phyloP scores from a whole-genome alignment of 1,284 basidiomycete genomes.

The Sparassis latifolia region DNA sequence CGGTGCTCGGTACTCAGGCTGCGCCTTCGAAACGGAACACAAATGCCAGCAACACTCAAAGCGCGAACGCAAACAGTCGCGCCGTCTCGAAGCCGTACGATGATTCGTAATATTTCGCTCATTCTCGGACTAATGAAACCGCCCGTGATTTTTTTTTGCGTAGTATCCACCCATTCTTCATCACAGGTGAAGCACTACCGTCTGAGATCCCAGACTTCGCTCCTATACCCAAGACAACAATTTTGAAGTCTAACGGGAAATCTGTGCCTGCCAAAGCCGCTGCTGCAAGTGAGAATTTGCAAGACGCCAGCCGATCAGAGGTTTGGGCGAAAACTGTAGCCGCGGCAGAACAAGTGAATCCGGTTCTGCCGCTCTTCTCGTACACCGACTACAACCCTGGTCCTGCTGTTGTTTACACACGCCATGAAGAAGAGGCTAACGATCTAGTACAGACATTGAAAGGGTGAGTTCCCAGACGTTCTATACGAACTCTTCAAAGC shows the following conservation, averaged over 20 bases:
- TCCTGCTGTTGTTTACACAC: slow-evolving; percentile 35
- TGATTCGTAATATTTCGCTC: neutral
- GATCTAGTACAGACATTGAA: slow-evolving; percentile 32
- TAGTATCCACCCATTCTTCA: slow-evolving; percentile 2
- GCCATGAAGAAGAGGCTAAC: slow-evolving; percentile 36
- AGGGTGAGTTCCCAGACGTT: slow-evolving; percentile 24
- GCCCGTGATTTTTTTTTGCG: neutral
- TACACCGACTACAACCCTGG: slow-evolving; percentile 32
- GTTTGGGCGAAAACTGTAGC: too few relatives aligned
- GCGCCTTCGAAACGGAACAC: neutral
- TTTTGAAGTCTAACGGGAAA: too few relatives aligned
- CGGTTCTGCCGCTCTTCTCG: slow-evolving; percentile 29
- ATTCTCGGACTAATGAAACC: too few relatives aligned
- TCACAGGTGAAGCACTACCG: neutral
- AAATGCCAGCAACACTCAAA: too few relatives aligned
- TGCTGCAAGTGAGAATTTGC: too few relatives aligned
- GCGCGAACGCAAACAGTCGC: too few relatives aligned
- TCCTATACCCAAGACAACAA: too few relatives aligned
- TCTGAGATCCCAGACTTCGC: too few relatives aligned
- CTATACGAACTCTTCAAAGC: too few relatives aligned
- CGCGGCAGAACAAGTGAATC: neutral
- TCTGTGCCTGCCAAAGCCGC: too few relatives aligned
- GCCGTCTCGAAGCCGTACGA: neutral
- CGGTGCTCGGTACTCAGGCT: neutral
- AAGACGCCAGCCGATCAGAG: too few relatives aligned